Conservation (phyloP, 192 early-diverging fungal species). For the Coemansia reversa region DNA sequence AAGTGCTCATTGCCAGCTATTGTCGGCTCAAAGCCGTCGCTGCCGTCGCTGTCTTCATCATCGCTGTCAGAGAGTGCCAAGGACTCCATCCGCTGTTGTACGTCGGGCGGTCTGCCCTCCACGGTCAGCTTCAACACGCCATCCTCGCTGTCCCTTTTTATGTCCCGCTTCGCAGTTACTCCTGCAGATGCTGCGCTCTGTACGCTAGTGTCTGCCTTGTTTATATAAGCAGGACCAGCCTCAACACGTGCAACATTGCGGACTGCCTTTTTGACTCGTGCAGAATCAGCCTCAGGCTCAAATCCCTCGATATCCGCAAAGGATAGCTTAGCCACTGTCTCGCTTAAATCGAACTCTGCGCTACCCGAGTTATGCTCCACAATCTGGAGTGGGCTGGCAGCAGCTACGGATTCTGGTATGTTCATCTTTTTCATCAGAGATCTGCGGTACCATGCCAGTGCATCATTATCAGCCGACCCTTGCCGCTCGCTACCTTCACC, state of each 20-base stretch:
- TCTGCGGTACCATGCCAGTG: slow-evolving; percentile 27
- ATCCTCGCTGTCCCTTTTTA: neutral
- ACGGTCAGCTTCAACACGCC: slow-evolving; percentile 3
- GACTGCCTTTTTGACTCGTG: slow-evolving; percentile 28
- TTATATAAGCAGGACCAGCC: neutral
- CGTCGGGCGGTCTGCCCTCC: neutral
- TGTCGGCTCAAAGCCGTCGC: neutral
- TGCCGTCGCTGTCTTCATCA: slow-evolving; percentile 4
- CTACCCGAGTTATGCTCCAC: slow-evolving; percentile 22
- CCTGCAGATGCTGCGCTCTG: neutral
- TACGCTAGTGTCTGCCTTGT: neutral
- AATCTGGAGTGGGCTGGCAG: slow-evolving; percentile 28
- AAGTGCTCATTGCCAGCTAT: slow-evolving; percentile 20
- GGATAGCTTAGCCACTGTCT: slow-evolving; percentile 20
- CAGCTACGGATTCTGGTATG: slow-evolving; percentile 26
- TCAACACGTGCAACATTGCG: neutral
- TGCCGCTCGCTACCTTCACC: neutral
- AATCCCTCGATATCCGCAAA: slow-evolving; percentile 55
- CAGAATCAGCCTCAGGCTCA: slow-evolving; percentile 29
- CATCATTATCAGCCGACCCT: neutral
- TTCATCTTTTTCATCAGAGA: slow-evolving; percentile 41
- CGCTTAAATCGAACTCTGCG: slow-evolving; percentile 16
- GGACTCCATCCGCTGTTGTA: neutral
- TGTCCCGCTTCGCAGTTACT: neutral
- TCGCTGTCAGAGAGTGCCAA: neutral